Evolutionary conservation across 2,329 filamentous ascomycete species (phyloP).

Genomic region (Incumbomyces lentus): DNA sequence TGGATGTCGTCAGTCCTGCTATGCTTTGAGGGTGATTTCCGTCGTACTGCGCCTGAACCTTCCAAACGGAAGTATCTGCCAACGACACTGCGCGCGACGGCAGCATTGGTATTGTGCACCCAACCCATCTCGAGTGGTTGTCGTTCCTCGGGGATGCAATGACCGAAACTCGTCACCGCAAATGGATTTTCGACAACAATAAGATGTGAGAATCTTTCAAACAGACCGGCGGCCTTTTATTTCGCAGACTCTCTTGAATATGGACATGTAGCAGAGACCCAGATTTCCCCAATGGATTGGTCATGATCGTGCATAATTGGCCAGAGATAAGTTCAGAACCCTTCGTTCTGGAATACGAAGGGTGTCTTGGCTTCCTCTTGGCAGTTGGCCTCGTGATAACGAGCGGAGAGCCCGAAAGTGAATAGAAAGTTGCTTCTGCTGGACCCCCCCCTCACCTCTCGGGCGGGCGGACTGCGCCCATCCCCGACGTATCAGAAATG

Average conservation of each 20-base stretch:
- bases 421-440: not conserved
- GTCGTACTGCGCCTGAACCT: constrained; percentile 67
- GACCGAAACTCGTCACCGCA: not conserved
- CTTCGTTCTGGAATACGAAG: not conserved
- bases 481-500: not conserved
- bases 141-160: not conserved
- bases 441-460: not conserved
- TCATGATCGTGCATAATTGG: not conserved
- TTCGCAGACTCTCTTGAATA: not conserved
- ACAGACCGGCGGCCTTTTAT: not conserved
- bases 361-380: constrained; percentile 1
- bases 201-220: not conserved
- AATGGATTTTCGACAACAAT: not conserved
- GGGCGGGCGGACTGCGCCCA: constrained; percentile 1
- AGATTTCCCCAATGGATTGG: not conserved
- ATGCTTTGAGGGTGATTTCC: not conserved
- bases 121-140: constrained; percentile 24
- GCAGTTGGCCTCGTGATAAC: constrained; percentile 4
- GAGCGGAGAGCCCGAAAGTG: not conserved
- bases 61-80: constrained; percentile 71
- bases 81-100: constrained; percentile 54
- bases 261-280: not conserved
- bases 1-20: constrained; percentile 9
- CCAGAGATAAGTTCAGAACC: constrained; percentile 1
- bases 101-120: constrained; percentile 42